These are phyloP conservation scores for Citrus sinensis DNA, from an alignment of 345 rosid species.

Conservation along the genomic window DVS_A1.0 CM039163.1:5574001-5574500, in stretches of 20 bases:
- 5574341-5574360: constrained; percentile 19
- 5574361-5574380: constrained; percentile 3
- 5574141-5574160: constrained; percentile 56
- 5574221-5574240: constrained; percentile 17
- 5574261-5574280: constrained; percentile 62
- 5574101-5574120: constrained; percentile 31
- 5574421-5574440: constrained; percentile 84
- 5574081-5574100: constrained; percentile 5
- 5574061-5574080: constrained; percentile 17
- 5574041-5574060: constrained; percentile 80
- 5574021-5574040: constrained; percentile 94
- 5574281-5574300: constrained; percentile 70
- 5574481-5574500: background rate
- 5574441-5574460: constrained; percentile 53
- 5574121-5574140: constrained; percentile 27
- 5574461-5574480: constrained; percentile 29
- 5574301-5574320: constrained; percentile 86
- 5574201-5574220: constrained; percentile 22
- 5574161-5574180: constrained; percentile 50
- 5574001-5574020: constrained; percentile 72
- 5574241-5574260: constrained; percentile 27
- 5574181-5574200: constrained; percentile 53
- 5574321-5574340: constrained; percentile 47
- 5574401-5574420: constrained; percentile 78
- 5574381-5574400: constrained; percentile 22